Evolutionary conservation across 2,329 filamentous ascomycete species (phyloP).

Genomic region (Trichoderma asperellum): DNA sequence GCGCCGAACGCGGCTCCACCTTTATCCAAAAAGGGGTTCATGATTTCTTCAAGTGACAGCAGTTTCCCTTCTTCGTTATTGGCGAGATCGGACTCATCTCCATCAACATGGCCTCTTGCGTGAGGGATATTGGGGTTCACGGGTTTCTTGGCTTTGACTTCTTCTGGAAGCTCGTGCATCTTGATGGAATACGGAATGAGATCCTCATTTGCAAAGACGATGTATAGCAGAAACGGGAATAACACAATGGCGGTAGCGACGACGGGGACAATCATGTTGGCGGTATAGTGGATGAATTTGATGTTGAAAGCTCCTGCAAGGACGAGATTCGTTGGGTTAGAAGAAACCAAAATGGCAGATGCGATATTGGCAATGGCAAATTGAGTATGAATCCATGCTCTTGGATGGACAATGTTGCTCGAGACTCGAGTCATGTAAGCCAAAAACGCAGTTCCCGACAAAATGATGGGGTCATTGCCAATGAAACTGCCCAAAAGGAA

Average conservation of each 20-base stretch:
- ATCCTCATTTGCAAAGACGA: conserved; percentile 66
- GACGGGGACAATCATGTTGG: conserved; percentile 77
- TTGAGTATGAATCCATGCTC: conserved; percentile 74
- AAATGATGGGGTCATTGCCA: conserved; percentile 75
- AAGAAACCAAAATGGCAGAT: conserved; percentile 76
- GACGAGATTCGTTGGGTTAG: conserved; percentile 77
- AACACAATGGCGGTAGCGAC: conserved; percentile 68
- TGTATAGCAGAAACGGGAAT: conserved; percentile 71
- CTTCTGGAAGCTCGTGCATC: conserved; percentile 68
- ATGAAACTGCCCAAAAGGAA: conserved; percentile 69
- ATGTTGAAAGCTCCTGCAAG: conserved; percentile 73
- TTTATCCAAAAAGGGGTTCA: conserved; percentile 75
- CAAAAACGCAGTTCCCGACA: conserved; percentile 74
- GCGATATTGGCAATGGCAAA: conserved; percentile 74
- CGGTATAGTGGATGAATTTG: conserved; percentile 73
- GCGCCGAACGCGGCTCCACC: conserved; percentile 66
- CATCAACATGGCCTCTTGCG: conserved; percentile 58
- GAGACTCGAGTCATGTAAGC: conserved; percentile 78
- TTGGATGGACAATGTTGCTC: conserved; percentile 70
- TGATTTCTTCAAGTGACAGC: conserved; percentile 70
- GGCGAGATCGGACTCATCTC: conserved; percentile 51
- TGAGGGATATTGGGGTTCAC: conserved; percentile 75
- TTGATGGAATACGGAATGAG: conserved; percentile 69
- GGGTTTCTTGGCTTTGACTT: conserved; percentile 57
- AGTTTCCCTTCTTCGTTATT: conserved; percentile 57